Evolutionary conservation across 352 stramenopile species (phyloP), one percentile per base, ranked within the genome.

Genomic region (Phytopythium boreale): DNA sequence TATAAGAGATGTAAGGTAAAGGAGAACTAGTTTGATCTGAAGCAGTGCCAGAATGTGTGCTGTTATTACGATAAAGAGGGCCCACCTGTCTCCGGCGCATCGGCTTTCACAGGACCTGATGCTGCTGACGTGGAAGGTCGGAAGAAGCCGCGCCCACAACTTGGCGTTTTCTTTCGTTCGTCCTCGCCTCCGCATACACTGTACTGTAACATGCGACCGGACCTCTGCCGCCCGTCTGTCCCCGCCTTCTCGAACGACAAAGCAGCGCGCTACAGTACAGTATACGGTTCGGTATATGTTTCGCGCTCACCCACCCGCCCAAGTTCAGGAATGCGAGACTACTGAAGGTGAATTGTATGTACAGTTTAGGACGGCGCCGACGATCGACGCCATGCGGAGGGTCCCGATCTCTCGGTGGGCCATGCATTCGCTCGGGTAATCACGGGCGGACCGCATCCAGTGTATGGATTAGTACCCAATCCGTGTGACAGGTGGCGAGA

Each of bases 51-150:
- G n/a, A 26, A 24, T 24, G 4, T 50, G 34, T 34, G 29, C 29
- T 2, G 2, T 26, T 46, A 27, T 50, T 10, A 1, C 2, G 43
- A 50, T 50, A 50, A 50, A 50, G 20, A 50, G 20, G 43, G 7
- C 10, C 43, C 4, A 6, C 43, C 43, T 50, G 7, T 50, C 43
- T 50, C 43, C 41, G 15, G 19, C 7, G 9, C 19, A 60, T 46
- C 31, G 26, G 24, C 3, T 60, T 29, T 19, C 1, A 10, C 11
- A 50, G 55, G 36, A 24, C 6, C 20, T 15, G 27, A 34, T 43
- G 22, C 10, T 57, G 51, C 36, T 60, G 55, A 60, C 55, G 55
- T 60, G 55, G 55, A 60, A 59, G 36, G 55, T 60, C 55, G 55
- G 55, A 60, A 60, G 55, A 60, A 44, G 31, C 15, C n/a, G 27